Evolutionary conservation across 441 rosid species (phyloP).

Genomic region (Corymbia calophylla): DNA sequence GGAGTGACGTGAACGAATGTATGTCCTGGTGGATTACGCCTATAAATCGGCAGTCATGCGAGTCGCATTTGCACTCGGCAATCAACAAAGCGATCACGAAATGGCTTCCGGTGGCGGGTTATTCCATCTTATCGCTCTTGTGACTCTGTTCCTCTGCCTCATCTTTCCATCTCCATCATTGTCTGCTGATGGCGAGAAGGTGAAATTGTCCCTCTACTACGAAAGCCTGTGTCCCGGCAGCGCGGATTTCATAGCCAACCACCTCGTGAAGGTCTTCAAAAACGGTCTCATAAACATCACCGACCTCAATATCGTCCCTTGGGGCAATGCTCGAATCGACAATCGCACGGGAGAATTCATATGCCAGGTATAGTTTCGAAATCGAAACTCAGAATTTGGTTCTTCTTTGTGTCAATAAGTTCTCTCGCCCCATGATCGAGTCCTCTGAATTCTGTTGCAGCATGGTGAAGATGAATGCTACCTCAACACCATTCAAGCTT

Average conservation of each 20-base stretch:
- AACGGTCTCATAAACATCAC: conserved; percentile 31
- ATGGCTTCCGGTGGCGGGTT: not conserved
- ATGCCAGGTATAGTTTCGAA: conserved; percentile 25
- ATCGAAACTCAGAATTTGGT: conserved; percentile 5
- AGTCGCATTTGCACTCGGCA: not conserved
- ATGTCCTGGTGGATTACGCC: not conserved
- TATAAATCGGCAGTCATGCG: not conserved
- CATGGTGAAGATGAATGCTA: conserved; percentile 55
- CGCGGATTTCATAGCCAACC: conserved; percentile 28
- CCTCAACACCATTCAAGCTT: conserved; percentile 58
- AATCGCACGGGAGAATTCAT: not conserved
- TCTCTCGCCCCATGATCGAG: not conserved
- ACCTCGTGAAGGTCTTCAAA: conserved; percentile 19
- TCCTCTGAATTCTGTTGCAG: conserved; percentile 13
- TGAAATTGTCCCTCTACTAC: conserved; percentile 38
- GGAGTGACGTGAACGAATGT: not conserved
- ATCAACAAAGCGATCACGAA: not conserved
- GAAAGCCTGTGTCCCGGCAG: conserved; percentile 24
- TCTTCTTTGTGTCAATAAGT: not conserved
- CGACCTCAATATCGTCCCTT: conserved; percentile 44
- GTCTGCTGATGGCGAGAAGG: not conserved
- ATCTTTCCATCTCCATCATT: not conserved
- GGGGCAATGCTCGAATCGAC: conserved; percentile 30
- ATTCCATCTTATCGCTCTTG: not conserved
- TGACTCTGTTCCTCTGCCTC: not conserved